Base-by-base conservation (phyloP, 2,329 filamentous ascomycete species). In the Truncatella angustata region DNA sequence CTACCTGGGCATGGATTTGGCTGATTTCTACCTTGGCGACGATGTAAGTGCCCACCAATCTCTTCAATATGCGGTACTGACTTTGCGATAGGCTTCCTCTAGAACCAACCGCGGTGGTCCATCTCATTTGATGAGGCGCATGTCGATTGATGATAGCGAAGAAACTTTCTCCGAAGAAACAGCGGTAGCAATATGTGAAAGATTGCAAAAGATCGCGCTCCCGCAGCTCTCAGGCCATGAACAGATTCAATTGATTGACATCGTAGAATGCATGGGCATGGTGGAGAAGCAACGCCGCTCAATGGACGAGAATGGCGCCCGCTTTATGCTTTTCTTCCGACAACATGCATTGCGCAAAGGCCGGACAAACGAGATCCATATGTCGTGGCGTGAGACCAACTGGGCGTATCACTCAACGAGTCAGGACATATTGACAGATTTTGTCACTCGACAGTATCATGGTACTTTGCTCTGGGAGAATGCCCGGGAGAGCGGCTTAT, bases 201-300 rank as follows among this genome's bases (percentile, higher is more conserved):
- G 87, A 47, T 73, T 97, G n/a, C 85, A 85, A 2, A 82, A 79
- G 30, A 78, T 92, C 53, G 80, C 85, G n/a, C 73, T 97, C 26
- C 85, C 89, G 1, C 86, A 94, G 57, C 77, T 97, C 1, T 91
- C 91, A 0, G 87, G 87, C 26, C 87, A 90, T 53, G 90, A 96
- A 63, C 91, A 96, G 63, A 93, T 95, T 51, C 88, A 90, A 60
- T 74, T 96, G 2, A 87, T 88, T 14, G 87, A 94, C 62, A 92
- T 92, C 44, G 80, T 94, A 32, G 90, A 96, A 69, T 96, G 91
- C 56, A 84, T 88, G 40, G 88, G 89, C 4, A 82, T 89, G 35
- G 90, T 96, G 1, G 91, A 96, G 66, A 89, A 88, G 62, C 90
- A 97, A 63, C 84, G 91, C 16, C 84, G 90, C 5, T 96, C 91